Evolutionary conservation across 257 asterid species (phyloP).

Genomic region (Lycium ferocissimum): DNA sequence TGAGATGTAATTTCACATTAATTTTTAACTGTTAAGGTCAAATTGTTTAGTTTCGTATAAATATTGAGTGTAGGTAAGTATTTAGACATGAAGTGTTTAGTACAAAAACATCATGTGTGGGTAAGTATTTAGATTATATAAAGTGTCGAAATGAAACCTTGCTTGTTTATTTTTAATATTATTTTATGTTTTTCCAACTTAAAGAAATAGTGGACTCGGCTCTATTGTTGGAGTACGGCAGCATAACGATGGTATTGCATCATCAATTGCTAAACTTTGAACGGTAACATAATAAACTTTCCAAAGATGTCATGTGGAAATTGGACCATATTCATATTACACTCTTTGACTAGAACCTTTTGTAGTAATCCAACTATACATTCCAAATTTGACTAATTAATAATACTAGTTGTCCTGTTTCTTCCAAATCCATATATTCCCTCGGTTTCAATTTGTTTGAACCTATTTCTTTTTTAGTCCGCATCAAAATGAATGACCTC

Average conservation of each 20-base stretch:
- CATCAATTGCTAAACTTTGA: conserved; percentile 7
- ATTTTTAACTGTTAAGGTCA: not conserved
- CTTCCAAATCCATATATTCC: not conserved
- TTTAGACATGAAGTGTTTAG: too few relatives aligned
- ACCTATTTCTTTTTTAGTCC: too few relatives aligned
- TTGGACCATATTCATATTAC: not conserved
- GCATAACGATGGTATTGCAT: conserved; percentile 21
- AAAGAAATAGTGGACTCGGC: not conserved
- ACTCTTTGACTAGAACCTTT: not conserved
- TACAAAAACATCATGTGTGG: too few relatives aligned
- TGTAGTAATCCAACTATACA: not conserved
- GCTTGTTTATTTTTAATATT: too few relatives aligned
- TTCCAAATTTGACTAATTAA: not conserved
- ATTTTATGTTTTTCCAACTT: not conserved
- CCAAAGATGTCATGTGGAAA: conserved; percentile 6
- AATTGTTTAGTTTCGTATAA: not conserved
- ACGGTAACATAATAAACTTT: not conserved
- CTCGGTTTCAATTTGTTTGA: too few relatives aligned
- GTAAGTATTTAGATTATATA: too few relatives aligned
- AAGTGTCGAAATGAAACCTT: not conserved
- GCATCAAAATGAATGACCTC: too few relatives aligned
- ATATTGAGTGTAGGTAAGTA: too few relatives aligned
- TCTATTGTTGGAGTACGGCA: not conserved
- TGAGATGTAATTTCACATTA: not conserved
- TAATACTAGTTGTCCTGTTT: not conserved